Base-by-base conservation (phyloP, 805 yeast genomes). In the Soucietia sequanensis region DNA sequence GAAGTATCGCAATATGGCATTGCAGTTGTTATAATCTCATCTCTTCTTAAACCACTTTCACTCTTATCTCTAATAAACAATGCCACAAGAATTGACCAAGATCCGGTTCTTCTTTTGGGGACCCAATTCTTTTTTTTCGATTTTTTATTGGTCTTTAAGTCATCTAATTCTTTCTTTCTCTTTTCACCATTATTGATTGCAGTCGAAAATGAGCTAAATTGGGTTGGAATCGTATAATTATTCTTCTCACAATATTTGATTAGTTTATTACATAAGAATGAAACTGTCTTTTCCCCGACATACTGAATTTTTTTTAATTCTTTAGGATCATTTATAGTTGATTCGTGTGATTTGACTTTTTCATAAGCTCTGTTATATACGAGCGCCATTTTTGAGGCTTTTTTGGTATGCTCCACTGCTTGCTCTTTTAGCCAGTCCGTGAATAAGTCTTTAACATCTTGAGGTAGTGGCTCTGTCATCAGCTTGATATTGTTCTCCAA, bases 21-120 rank as follows among this genome's bases (percentile, higher is more conserved):
- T 0, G 85, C 95, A 12, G 55, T 47, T 7, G 66, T 49, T 2
- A 75, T 62, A 5, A 89, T 71, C 24, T 77, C 82, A 8, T 75
- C 76, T 49, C 78, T 83, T 4, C 80, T 69, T 47, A 85, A 49
- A 0, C 96, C 95, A 11, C 24, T 18, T 14, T 69, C 56, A 2
- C 57, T 47, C 4, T 60, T 54, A 47, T 81, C 88, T 18, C 52
- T 55, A 29, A 75, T 65, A 32, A 68, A 60, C 3, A 89, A 58
- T 0, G 81, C 80, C 13, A 87, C 41, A 13, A 89, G 48, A 6
- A 89, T 83, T 0, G 93, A 95, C 62, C 85, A 90, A 0, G 85
- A 95, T 1, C 96, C 96, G 0, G 93, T 78, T 23, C 90, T 62
- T 41, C 78, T 77, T 31, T 68, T 70, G 0, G 97, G 97, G 0